Percentiles rank a stretch among this genome's conserved stretches.
Evolutionary conservation across 2,329 filamentous ascomycete genomes (phyloP).

Genomic region (Stagonosporopsis cucurbitacearum): DNA sequence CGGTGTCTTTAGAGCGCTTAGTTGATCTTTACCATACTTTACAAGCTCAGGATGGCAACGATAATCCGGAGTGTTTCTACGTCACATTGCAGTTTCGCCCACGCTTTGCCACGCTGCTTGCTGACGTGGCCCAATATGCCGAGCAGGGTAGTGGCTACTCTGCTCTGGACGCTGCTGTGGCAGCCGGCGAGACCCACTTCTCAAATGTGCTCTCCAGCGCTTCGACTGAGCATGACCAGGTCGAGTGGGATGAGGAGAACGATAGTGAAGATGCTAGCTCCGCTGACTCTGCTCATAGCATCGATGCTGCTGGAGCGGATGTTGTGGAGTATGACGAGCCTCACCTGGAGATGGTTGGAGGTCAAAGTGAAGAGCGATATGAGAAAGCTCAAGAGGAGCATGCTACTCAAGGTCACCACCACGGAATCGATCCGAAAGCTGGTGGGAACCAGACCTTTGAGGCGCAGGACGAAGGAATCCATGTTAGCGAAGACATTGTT

Average conservation of each 20-base stretch:
- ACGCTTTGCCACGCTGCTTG: constrained; percentile 61
- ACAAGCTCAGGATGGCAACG: constrained; percentile 63
- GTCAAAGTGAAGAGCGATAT: constrained; percentile 2
- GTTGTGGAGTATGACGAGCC: constrained; percentile 12
- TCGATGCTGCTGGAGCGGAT: neutral
- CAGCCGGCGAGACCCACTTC: constrained; percentile 38
- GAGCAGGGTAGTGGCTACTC: constrained; percentile 65
- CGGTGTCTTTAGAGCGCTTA: constrained; percentile 54
- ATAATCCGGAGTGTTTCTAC: constrained; percentile 63
- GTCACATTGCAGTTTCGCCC: constrained; percentile 62
- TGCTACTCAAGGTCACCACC: constrained; percentile 2
- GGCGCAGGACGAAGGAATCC: neutral
- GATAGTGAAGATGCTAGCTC: constrained; percentile 15
- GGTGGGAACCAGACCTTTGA: neutral
- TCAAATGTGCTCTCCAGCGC: constrained; percentile 23
- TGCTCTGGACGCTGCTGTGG: constrained; percentile 48
- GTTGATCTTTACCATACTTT: constrained; percentile 66
- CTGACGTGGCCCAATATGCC: constrained; percentile 59
- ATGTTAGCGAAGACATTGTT: neutral
- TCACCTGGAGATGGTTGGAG: constrained; percentile 3
- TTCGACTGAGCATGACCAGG: constrained; percentile 27
- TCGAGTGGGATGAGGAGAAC: constrained; percentile 30
- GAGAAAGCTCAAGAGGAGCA: constrained; percentile 1
- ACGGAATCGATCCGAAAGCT: constrained; percentile 5
- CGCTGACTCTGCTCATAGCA: neutral